Percentiles rank a stretch among this genome's conserved stretches.
Evolutionary conservation across 805 yeast genomes (phyloP).

Genomic region (Candida sonorensis): DNA sequence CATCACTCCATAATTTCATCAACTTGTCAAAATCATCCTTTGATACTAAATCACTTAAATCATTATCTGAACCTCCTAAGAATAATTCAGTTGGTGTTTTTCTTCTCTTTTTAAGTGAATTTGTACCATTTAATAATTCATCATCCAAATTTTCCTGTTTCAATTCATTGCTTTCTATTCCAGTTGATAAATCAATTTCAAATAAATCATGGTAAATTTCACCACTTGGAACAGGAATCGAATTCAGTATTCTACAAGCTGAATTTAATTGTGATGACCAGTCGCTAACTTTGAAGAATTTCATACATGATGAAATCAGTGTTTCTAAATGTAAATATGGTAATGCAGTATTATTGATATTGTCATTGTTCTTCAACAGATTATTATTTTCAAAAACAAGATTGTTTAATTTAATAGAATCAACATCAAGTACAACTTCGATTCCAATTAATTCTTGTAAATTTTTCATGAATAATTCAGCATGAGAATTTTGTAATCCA

Average conservation of each 20-base stretch:
- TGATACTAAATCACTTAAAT: constrained; percentile 6
- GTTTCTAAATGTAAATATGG: constrained; percentile 11
- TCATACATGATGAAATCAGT: constrained; percentile 12
- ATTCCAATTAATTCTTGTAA: constrained; percentile 5
- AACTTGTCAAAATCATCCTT: constrained; percentile 7
- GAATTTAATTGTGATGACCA: constrained; percentile 15
- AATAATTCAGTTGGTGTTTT: constrained; percentile 10
- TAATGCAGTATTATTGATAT: background rate
- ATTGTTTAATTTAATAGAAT: constrained; percentile 7
- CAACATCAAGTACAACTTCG: constrained; percentile 7
- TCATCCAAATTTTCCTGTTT: too few species aligned
- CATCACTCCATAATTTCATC: constrained; percentile 10
- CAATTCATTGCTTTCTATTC: too few species aligned
- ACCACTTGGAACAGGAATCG: constrained; percentile 1
- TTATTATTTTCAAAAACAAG: too few species aligned
- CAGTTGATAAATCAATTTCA: too few species aligned
- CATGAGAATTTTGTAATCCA: constrained; percentile 12
- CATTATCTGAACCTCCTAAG: constrained; percentile 6
- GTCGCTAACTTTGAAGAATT: constrained; percentile 8
- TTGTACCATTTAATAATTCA: too few species aligned
- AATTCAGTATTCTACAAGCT: constrained; percentile 13
- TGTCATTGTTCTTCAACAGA: too few species aligned
- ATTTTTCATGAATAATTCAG: constrained; percentile 6
- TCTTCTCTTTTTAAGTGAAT: background rate
- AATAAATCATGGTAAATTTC: too few species aligned